Evolutionary conservation across 2,329 filamentous ascomycete species (phyloP).

Genomic region (Calonectria hongkongensis): DNA sequence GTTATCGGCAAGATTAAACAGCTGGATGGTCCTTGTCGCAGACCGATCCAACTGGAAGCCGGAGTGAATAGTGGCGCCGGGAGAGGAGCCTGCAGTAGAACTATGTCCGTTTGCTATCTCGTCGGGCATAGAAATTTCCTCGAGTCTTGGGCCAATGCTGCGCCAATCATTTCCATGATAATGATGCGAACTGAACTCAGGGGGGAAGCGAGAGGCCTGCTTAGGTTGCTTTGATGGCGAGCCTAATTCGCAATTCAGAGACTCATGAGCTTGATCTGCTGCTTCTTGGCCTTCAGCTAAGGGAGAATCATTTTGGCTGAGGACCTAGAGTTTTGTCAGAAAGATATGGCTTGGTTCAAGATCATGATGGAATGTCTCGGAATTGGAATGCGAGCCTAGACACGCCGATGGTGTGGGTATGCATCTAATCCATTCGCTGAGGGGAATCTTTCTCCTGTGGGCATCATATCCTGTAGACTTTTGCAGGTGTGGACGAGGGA

Average conservation of each 20-base stretch:
- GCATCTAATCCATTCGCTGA: background rate
- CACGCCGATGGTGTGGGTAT: background rate
- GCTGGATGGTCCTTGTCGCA: slow-evolving; percentile 74
- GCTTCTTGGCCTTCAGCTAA: background rate
- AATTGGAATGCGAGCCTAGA: background rate
- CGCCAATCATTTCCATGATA: background rate
- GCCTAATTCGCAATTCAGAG: background rate
- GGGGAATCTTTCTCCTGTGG: background rate
- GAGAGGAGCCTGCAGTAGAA: slow-evolving; percentile 2
- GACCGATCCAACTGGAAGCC: slow-evolving; percentile 56
- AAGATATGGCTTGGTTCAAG: background rate
- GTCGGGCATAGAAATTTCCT: slow-evolving; percentile 6
- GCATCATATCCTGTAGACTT: background rate
- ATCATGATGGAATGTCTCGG: background rate
- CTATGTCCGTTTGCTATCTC: slow-evolving; percentile 14
- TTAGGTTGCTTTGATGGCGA: background rate
- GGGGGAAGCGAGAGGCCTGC: background rate
- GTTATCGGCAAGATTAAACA: slow-evolving; percentile 77
- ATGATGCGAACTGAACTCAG: background rate
- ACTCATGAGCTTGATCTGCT: background rate
- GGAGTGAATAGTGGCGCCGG: background rate
- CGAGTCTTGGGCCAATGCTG: background rate
- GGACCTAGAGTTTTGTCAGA: slow-evolving; percentile 27
- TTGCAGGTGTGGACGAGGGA: background rate
- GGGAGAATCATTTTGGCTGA: slow-evolving; percentile 12